Evolutionary conservation across 1,284 basidiomycete species (phyloP), one percentile per base, ranked within the genome.

Genomic region (Ganoderma leucocontextum): DNA sequence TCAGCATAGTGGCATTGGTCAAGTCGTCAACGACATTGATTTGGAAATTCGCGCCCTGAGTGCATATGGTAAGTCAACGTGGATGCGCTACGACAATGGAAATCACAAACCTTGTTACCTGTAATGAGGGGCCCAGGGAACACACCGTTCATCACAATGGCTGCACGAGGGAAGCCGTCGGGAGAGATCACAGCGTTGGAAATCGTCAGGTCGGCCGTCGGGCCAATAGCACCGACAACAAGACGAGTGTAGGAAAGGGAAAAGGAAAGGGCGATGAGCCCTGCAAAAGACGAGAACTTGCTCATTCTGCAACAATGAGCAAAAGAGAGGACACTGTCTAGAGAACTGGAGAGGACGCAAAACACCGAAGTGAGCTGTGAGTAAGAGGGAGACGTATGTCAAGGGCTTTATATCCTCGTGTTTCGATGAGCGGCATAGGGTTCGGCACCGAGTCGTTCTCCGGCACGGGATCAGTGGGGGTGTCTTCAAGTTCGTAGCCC

Each of bases 21-120:
- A 83, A 72, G 29, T 75, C 53, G 65, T 82, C 76, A 9, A 75
- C 66, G 55, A 83, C 82, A 64, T 81, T 82, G 60, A 83, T 71
- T 68, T 76, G 68, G 70, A 80, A 79, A 22, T 67, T 63, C 42
- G 73, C 73, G 12, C 78, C 79, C 78, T 80, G n/a, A 36, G n/a
- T 35, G 57, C 41, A 52, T 52, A 57, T 15, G 8, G 13, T 19
- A 10, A 41, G n/a, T 39, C 5, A 53, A n/a, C 10, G 3, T 22
- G 2, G 8, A 12, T 8, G 6, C 0, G 9, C 10, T n/a, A 2
- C 17, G 0, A n/a, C 3, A 62, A 2, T 10, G 38, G 17, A 6
- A 5, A 22, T 12, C 8, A 39, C 38, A 17, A 57, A 77, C 77
- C 72, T 74, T 78, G 58, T 63, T 65, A 7, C 70, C 77, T 29